Evolutionary conservation across 306 rosid genomes (phyloP), one percentile per base, ranked within the genome.

Genomic region (Rosa multiflora): DNA sequence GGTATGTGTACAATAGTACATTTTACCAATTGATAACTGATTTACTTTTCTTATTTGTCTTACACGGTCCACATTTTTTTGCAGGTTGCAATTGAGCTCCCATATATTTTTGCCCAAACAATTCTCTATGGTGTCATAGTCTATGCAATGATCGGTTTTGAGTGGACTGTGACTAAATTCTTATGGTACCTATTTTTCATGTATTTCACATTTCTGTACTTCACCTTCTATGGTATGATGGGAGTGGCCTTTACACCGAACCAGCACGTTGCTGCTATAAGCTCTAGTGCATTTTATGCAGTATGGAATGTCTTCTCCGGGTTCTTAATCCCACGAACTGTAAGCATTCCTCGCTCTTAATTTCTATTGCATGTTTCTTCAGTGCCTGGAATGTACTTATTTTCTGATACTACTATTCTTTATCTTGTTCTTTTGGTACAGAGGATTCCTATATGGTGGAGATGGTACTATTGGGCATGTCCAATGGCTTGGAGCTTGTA

Each of bases 391-490:
- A 9, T 17, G 1, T 59, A 26, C 40, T 59, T 61, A 2, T 21
- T 40, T 42, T 42, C 68, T 56, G 47, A 73, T 21, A 6, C 78
- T 14, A 20, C 52, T 13, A 21, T 58, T 58, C 29, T 40, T 5
- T 20, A 29, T 40, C 55, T 1, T 74, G 67, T 74, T 74, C 53
- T 35, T 73, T 74, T 56, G 39, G 53, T 62, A 44, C 75, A 89
- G 93, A 87, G 82, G 20, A 89, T 89, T 52, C 93, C 93, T 40
- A 73, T 85, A 10, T 86, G 89, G 89, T 86, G 92, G 92, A 89
- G 89, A 48, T 89, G 93, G 90, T 89, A 83, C 78, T 79, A 79
- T 67, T 89, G 90, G 89, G 55, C 13, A 40, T 87, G 88, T 74
- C 93, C 90, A 13, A 67, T 87, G 6, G 85, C 88, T 37, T 89